Evolutionary conservation across 768 basidiomycete species (phyloP), one percentile per base, ranked within the genome.

Genomic region (Podaxis mareebaensis): DNA sequence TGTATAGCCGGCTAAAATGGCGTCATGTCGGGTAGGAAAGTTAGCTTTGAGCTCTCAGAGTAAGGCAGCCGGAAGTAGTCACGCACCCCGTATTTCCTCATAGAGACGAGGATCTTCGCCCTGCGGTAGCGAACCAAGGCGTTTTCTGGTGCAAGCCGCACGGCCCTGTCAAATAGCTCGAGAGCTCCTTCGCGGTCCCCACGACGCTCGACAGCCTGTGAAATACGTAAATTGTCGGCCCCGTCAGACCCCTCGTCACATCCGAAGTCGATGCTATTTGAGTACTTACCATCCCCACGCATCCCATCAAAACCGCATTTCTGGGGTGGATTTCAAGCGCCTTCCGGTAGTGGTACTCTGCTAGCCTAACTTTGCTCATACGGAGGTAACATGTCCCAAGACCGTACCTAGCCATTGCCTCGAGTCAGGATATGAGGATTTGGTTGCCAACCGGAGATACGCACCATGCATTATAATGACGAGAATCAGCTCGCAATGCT

Each of bases 381-480:
- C 94, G 85, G 74, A 96, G 82, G 81, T 98, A 99, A 72, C 95
- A 98, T 39, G 93, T 93, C 65, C 97, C 97, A 68, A 99, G 81
- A n/a, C 97, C 97, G 76, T 99, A 99, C 96, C 96, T 98, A 71
- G 66, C 63, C 65, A 72, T 68, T 61, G 53, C 52, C 54, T 63
- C 65, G 64, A 61, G 53, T 58, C 64, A 64, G 40, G 46, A 57
- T 24, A 24, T 58, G 52, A 54, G 33, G 7, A 39, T 42, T 56
- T 49, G 55, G 60, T 58, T 24, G 54, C 51, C 61, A 66, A 68
- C 67, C 71, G 58, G 24, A 36, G 26, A 66, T 17, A 71, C 92
- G 74, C 75, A 97, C 97, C 97, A 99, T 59, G 97, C 97, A 78
- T 97, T 96, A 77, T 99, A 99, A 77, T 97, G 95, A 76, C 93